Base-by-base conservation (phyloP, 495 filamentous ascomycete species). In the Astrocystis sublimbata region DNA sequence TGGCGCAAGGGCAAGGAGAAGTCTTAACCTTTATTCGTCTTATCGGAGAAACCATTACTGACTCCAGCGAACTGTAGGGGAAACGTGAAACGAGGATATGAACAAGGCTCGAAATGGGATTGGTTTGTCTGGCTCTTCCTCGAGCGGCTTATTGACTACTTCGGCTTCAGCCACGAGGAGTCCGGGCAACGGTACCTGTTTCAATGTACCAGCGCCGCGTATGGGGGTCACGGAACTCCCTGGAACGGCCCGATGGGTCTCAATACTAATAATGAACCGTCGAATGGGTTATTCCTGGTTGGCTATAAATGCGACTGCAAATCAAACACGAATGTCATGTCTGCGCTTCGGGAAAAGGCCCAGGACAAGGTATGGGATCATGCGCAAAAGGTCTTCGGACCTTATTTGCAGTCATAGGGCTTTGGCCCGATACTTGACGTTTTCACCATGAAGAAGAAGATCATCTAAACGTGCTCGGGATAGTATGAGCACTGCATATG, bases 131-230 rank as follows among this genome's bases (percentile, higher is more conserved):
- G 62, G 54, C 45, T 70, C 26, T 2, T 75, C 57, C 54, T 73
- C 2, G 62, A 58, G 65, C 69, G 63, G 1, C 23, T 73, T 33
- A 49, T 73, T 15, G n/a, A 31, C 26, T 23, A 70, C 1, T 4
- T 68, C 13, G 28, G 23, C 6, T 59, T 64, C 41, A 65, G 62
- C 19, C 35, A 72, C 51, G 66, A 70, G 17, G 73, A 69, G 45
- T 67, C 70, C 6, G 71, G 59, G 30, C 67, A 75, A 65, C 65
- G 70, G 57, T 38, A 71, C 30, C 42, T 76, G 50, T 76, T 71
- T 62, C 60, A 68, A 47, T 36, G 63, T 10, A 76, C 74, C n/a
- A 75, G 73, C 36, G 71, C 62, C 17, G 58, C 58, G 19, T 76
- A 61, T 68, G 74, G 73, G 10, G 73, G 71, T 13, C 64, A 59